Base-by-base conservation (phyloP, 176 grass and related monocot species). In the Triticum turgidum region DNA sequence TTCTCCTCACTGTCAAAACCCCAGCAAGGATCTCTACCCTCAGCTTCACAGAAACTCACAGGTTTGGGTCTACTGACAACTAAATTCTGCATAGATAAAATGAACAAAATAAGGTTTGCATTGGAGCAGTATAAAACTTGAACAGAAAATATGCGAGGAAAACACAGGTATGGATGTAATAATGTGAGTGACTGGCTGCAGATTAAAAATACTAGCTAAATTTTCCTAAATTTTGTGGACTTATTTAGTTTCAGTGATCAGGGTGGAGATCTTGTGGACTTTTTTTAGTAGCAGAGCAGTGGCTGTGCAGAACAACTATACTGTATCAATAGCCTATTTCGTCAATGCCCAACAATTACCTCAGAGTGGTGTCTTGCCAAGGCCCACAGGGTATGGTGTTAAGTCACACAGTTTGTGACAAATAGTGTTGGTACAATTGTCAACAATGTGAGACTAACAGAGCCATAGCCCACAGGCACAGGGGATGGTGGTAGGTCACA, bases 1-100 rank as follows among this genome's bases (percentile, higher is more conserved):
- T 90, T 97, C 79, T 96, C 93, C 79, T 96, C 92, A 65, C 97
- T 92, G 81, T 99, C 94, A 87, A 99, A 99, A 82, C 92, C 97
- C 94, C 92, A 94, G 73, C 94, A 99, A 84, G 92, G 94, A 81
- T 94, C 92, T 93, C 94, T 86, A 51, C 92, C 97, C 87, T 99
- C 92, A 39, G 91, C 81, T 81, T 96, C 90, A 85, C 91, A 96
- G 58, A 96, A 99, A 90, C 96, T 93, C 24, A 99, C 97, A 88
- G 97, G 90, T 91, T 99, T 92, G 65, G 92, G 88, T 77, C 90
- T 91, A 84, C 94, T 90, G 61, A 96, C 82, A 76, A 96, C 94
- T 38, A 96, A 81, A 88, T 99, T 92, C 94, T 42, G 41, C 41
- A 42, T 42, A 42, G 41, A 42, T 42, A 38, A 51, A 58, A 21